Evolutionary conservation across 2,329 filamentous ascomycete genomes (phyloP), one percentile per base, ranked within the genome.

Genomic region (Grosmannia huntii): DNA sequence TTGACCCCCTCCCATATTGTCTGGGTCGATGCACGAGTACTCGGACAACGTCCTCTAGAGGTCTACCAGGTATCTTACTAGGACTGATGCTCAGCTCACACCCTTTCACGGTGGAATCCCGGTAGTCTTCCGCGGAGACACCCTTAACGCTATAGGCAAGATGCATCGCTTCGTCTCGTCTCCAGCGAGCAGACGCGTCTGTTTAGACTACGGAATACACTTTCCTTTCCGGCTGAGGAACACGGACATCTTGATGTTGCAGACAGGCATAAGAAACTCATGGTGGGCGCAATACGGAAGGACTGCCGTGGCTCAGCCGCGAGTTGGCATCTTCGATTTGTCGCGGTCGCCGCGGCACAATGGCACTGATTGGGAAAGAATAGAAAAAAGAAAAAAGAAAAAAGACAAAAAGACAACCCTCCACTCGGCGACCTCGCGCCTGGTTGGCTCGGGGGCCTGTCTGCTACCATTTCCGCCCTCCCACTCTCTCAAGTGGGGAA

Each of bases 311-410:
- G n/a, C 33, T 23, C 19, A 33, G 28, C 21, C 25, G 50, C 19
- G 16, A 25, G 19, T 19, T 5, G n/a, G n/a, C 23, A n/a, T 19
- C 25, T 31, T 31, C 5, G 11, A 44, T 36, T 55, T 27, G 53
- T 44, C 53, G 53, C 53, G 53, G 53, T 55, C 53, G 25, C 14
- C 38, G 53, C 53, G 53, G 53, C 33, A 44, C 38, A 46, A 25
- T 28, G 21, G 21, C n/a, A 12, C 51, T 1, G 19, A 36, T 36
- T 53, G n/a, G 51, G 51, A 36, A n/a, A n/a, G 38, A 4, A 10
- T 5, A 28, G 7, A 33, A 33, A 33, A 4, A 33, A 11, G 9
- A 4, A 28, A 33, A 36, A n/a, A 12, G 16, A 33, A 0, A 33
- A 33, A 33, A 33, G 31, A 5, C 5, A 25, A 50, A 23, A 27